Conservation (phyloP, 257 asterid species). For the Verbena officinalis region DNA sequence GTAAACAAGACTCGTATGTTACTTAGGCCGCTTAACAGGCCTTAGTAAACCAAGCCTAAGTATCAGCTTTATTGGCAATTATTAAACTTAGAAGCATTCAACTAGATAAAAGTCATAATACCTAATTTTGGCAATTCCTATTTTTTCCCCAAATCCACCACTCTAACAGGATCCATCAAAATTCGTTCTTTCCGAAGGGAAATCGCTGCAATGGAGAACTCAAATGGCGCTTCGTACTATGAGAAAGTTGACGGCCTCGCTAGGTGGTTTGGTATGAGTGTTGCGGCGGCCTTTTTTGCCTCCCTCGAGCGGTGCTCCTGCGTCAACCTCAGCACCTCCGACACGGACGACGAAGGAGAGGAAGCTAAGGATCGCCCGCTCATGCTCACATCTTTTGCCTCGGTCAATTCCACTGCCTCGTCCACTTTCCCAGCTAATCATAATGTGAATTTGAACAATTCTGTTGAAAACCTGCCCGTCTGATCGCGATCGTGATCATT, state of each 20-base stretch:
- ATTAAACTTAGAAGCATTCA: background rate
- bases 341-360: slow-evolving; percentile 78
- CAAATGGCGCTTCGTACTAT: slow-evolving; percentile 47
- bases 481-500: slow-evolving; percentile 36
- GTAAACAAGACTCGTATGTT: no score
- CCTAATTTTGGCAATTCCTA: slow-evolving; percentile 27
- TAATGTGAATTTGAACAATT: slow-evolving; percentile 6
- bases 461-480: slow-evolving; percentile 73
- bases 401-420: slow-evolving; percentile 43
- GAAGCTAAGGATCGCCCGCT: slow-evolving; percentile 96
- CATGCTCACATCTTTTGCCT: slow-evolving; percentile 55
- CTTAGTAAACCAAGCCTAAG: no score
- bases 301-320: slow-evolving; percentile 98
- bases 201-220: slow-evolving; percentile 47
- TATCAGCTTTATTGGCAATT: no score
- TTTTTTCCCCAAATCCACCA: slow-evolving; percentile 17
- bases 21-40: no score
- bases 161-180: slow-evolving; percentile 15
- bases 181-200: background rate
- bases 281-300: slow-evolving; percentile 89
- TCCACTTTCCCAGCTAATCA: slow-evolving; percentile 36
- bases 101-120: background rate
- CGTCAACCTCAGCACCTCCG: slow-evolving; percentile 80
- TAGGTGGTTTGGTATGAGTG: slow-evolving; percentile 84
- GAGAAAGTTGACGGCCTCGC: slow-evolving; percentile 83